Base-by-base conservation (phyloP, 2,329 filamentous ascomycete genomes). In the Stagonosporopsis cucurbitacearum region DNA sequence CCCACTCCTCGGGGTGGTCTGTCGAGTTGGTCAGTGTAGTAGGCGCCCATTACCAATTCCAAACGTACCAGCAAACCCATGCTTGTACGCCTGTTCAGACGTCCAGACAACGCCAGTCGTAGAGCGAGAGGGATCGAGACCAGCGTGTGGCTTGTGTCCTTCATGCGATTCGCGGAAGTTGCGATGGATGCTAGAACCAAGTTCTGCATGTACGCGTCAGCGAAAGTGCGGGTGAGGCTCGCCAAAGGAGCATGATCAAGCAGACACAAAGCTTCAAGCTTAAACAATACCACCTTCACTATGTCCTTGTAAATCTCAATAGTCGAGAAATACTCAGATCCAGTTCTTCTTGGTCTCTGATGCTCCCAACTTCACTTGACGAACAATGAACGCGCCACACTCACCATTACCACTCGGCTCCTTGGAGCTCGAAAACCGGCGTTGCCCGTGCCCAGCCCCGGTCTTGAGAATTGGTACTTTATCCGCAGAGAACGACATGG, bases 101-200 rank as follows among this genome's bases (percentile, higher is more conserved):
- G 89, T 92, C 94, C 94, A 97, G 62, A 97, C 90, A 4, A 97
- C 94, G 77, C 94, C 94, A 13, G 94, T 98, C 15, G 91, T 96
- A 40, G 92, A 90, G 75, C 92, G 87, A 58, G 87, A 90, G 50
- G 92, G 89, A 71, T 97, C 93, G 63, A 97, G 88, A 67, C 93
- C 94, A 57, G 93, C 92, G 76, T 97, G 93, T 43, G 91, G 89
- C 73, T 91, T 88, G 79, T 96, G 92, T 56, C 93, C 93, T 77
- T 95, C 91, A 78, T 96, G 93, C 62, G 91, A 91, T 73, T 87
- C 86, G 68, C 93, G 90, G 80, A 97, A 96, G 74, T 96, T 90
- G 61, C 89, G 86, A 77, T 97, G 75, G 42, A 54, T 51, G 41
- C 42, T 53, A 42, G 54, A 54, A 32, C 50, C 54, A 15, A 57